phyloP scores from a whole-genome alignment of 148 eudicot species.

The Amaranthus palmeri region DNA sequence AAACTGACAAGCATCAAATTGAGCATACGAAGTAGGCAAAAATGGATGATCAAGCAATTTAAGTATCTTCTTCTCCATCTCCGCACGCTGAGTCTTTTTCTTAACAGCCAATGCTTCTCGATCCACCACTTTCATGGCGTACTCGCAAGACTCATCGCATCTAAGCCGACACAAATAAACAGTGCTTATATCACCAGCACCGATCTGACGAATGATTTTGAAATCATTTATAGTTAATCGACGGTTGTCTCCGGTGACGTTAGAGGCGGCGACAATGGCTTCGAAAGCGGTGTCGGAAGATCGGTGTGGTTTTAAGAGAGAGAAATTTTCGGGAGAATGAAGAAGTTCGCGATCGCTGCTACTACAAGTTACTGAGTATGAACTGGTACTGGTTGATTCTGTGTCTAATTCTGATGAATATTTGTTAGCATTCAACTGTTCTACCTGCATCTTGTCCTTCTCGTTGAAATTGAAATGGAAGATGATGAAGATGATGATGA shows the following conservation, averaged over 20 bases:
- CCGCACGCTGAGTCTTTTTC: slow-evolving; percentile 63
- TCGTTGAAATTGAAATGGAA: no score
- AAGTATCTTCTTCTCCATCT: slow-evolving; percentile 62
- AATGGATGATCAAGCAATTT: slow-evolving; percentile 73
- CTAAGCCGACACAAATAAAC: slow-evolving; percentile 63
- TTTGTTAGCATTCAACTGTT: no score
- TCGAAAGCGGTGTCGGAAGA: slow-evolving; percentile 78
- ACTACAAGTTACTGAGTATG: not conserved
- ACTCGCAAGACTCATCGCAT: slow-evolving; percentile 26
- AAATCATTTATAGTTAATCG: slow-evolving; percentile 47
- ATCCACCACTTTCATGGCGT: slow-evolving; percentile 90
- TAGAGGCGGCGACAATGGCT: slow-evolving; percentile 38
- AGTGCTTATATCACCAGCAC: slow-evolving; percentile 83
- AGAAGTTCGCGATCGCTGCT: not conserved
- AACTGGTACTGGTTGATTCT: not conserved
- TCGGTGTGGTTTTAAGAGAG: slow-evolving; percentile 63
- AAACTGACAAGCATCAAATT: slow-evolving; percentile 64
- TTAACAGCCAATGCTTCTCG: slow-evolving; percentile 41
- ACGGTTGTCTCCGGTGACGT: slow-evolving; percentile 17
- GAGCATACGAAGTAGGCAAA: slow-evolving; percentile 67
- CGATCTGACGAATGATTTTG: slow-evolving; percentile 54
- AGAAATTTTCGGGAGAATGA: slow-evolving; percentile 37
- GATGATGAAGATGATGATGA: no score
- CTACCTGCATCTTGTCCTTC: no score
- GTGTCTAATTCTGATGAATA: no score